Percentiles rank a stretch among this genome's conserved stretches.
phyloP scores from a whole-genome alignment of 208 protist genomes.

The Crithidia bombi region DNA sequence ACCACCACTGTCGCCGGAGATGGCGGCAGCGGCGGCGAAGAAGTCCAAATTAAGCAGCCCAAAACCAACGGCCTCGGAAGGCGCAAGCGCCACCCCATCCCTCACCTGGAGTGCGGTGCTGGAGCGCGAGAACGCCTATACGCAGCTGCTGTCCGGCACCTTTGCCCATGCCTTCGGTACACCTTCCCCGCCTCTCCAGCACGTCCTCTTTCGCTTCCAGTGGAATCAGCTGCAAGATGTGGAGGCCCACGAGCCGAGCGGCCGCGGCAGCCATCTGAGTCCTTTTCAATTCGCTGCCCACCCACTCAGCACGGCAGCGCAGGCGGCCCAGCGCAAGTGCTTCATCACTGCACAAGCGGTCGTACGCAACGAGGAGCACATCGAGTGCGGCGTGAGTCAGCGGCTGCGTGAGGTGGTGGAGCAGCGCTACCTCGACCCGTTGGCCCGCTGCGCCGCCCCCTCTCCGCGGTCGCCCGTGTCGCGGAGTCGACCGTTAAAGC shows the following conservation, averaged over 20 bases:
- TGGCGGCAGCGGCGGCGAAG: neutral
- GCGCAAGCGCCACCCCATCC: neutral
- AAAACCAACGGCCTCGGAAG: neutral
- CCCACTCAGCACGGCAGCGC: conserved; percentile 10
- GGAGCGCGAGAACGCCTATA: conserved; percentile 57
- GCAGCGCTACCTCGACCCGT: conserved; percentile 11
- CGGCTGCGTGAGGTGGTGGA: conserved; percentile 10
- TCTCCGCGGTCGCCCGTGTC: neutral
- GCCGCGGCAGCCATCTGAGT: conserved; percentile 28
- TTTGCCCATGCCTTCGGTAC: conserved; percentile 72
- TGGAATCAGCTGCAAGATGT: conserved; percentile 77
- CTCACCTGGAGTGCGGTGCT: conserved; percentile 62
- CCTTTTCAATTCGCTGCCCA: conserved; percentile 30
- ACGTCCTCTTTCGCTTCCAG: conserved; percentile 63
- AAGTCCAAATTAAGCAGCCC: neutral
- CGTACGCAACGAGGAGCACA: conserved; percentile 47
- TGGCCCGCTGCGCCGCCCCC: neutral
- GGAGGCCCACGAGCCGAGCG: conserved; percentile 50
- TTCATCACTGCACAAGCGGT: conserved; percentile 44
- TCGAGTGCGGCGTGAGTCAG: conserved; percentile 43
- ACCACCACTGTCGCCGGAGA: neutral
- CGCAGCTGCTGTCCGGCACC: conserved; percentile 38
- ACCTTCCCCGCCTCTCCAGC: conserved; percentile 47
- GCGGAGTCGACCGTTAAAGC: neutral
- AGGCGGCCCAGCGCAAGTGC: conserved; percentile 51